Evolutionary conservation across 176 grass and related monocot genomes (phyloP), one percentile per base, ranked within the genome.

Genomic region (Tuctoria greenei): DNA sequence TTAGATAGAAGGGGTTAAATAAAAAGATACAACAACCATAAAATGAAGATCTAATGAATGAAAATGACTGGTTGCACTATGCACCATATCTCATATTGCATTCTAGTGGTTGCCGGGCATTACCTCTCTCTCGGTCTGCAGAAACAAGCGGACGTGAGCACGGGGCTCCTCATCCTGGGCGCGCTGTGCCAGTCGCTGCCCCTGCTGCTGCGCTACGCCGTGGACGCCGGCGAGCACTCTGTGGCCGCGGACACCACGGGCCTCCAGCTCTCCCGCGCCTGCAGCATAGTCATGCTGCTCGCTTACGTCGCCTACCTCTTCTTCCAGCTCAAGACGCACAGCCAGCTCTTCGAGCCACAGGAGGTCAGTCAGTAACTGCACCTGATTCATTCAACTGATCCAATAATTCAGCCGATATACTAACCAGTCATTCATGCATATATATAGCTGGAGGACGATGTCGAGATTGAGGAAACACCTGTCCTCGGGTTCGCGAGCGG

Each of bases 301-400:
- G 87, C 89, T 55, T 99, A 99, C 63, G 85, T 83, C 14, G 85
- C 85, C 15, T 93, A 95, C 79, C 91, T 99, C 55, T 92, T 99
- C 67, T 99, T 99, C 85, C 95, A 99, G 80, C 85, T 99, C 43
- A 99, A 92, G 89, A 95, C 95, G 46, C 89, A 99, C 72, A 59
- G 84, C 66, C 91, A 90, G 86, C 79, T 95, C 28, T 99, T 99
- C 43, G 89, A 99, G 28, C 68, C 86, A 24, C 84, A 88, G 80
- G 84, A 92, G 52, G 89, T 91, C 8, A 24, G 35, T n/a, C 28
- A 45, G 2, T 45, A 40, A 40, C 38, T 1, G 31, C 31, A 31
- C 31, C 31, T 3, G 3, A 31, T 31, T 31, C n/a, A n/a, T n/a
- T n/a, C n/a, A n/a, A n/a, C n/a, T n/a, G n/a, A n/a, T n/a, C n/a